Conservation (phyloP, 768 basidiomycete species). For the Rhodotorula paludigena region DNA sequence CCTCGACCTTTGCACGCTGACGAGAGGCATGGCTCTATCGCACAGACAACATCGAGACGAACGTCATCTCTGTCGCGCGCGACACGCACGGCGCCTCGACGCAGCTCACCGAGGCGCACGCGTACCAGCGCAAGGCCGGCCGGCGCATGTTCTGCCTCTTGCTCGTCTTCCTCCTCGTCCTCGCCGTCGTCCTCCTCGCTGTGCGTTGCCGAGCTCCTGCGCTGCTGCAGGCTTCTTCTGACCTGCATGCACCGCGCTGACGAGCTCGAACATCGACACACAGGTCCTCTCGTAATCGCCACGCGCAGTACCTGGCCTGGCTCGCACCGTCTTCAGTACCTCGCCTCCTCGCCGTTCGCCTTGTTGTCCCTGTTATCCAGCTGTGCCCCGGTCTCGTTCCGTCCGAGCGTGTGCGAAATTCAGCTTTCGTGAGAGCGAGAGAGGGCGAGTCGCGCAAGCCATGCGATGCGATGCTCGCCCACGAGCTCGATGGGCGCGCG, state of each 20-base stretch:
- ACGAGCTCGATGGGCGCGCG: too few species aligned
- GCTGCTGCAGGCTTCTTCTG: neutral
- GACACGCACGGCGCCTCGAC: constrained; percentile 77
- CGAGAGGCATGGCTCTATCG: neutral
- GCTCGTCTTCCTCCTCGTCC: constrained; percentile 77
- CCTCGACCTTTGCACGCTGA: neutral
- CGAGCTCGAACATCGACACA: neutral
- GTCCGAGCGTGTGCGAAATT: too few species aligned
- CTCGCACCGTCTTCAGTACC: too few species aligned
- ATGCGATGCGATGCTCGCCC: too few species aligned
- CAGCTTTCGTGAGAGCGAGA: too few species aligned
- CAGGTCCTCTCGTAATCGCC: neutral
- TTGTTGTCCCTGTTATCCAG: too few species aligned
- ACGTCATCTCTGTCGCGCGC: constrained; percentile 76
- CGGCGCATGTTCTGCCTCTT: constrained; percentile 82
- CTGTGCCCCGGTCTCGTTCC: too few species aligned
- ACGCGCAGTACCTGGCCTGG: too few species aligned
- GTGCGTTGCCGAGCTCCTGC: constrained; percentile 55
- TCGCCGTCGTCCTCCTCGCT: constrained; percentile 81
- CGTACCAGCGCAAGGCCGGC: constrained; percentile 91
- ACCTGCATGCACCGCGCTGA: too few species aligned
- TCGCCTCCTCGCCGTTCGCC: too few species aligned
- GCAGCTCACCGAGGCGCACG: constrained; percentile 80
- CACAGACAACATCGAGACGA: constrained; percentile 89
- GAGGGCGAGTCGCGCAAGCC: too few species aligned